A percentile compares a stretch with the other conserved stretches of the same genome.
These are phyloP conservation scores for Haplosporangium sp. DNA, from an alignment of 371 early-diverging fungal species.

Conservation along the genomic window DNA sequence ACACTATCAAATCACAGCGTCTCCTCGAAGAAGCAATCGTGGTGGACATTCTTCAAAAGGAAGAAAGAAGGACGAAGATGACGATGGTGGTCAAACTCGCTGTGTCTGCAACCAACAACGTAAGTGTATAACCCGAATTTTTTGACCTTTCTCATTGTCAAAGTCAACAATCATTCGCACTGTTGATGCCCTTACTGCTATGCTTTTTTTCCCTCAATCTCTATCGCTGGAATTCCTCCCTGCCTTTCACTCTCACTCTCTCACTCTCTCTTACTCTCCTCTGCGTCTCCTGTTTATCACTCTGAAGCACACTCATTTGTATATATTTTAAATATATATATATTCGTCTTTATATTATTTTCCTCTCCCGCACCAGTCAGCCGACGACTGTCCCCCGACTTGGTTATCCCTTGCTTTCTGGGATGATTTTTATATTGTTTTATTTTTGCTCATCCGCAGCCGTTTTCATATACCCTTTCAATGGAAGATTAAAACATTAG, in stretches of 20 bases:
- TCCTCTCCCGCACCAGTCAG: neutral
- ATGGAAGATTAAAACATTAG: neutral
- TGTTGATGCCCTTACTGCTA: constrained; percentile 1
- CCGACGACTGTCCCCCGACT: neutral
- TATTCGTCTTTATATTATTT: neutral
- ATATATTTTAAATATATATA: too few relatives aligned
- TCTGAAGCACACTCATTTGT: neutral
- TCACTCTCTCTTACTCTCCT: neutral
- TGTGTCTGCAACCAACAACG: constrained; percentile 85
- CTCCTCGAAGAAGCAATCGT: constrained; percentile 52
- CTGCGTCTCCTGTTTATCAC: neutral
- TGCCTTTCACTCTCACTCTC: neutral
- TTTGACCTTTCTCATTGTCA: too few relatives aligned
- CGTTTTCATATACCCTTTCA: neutral
- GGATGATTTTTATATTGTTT: neutral
- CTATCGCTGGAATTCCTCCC: neutral
- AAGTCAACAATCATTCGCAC: too few relatives aligned
- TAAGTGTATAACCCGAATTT: constrained; percentile 46
- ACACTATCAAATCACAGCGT: constrained; percentile 14
- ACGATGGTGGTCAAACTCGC: constrained; percentile 82
- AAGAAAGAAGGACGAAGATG: constrained; percentile 43
- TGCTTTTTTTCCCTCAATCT: neutral
- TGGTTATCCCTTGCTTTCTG: neutral
- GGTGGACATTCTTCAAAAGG: constrained; percentile 35
- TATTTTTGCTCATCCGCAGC: neutral